phyloP scores from a whole-genome alignment of 352 stramenopile species.

The Hyaloperonospora brassicae region DNA sequence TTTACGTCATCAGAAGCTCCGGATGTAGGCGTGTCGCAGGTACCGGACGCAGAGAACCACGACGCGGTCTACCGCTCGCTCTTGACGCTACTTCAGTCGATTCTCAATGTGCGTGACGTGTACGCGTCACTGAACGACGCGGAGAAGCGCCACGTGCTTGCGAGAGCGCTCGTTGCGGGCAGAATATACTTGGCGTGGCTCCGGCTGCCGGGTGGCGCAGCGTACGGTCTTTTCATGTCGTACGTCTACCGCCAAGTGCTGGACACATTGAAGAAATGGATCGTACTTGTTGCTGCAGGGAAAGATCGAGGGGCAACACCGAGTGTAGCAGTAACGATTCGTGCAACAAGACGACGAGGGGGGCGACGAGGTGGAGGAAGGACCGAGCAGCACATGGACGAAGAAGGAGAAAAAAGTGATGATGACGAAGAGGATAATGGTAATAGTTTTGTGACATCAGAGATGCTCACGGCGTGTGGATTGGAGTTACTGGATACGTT shows the following conservation, averaged over 20 bases:
- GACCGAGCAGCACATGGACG: conserved; percentile 3
- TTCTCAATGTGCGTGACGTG: conserved; percentile 52
- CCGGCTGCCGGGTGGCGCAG: conserved; percentile 67
- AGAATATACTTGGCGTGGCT: conserved; percentile 79
- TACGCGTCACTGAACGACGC: conserved; percentile 33
- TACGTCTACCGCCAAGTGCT: conserved; percentile 80
- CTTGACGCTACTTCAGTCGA: conserved; percentile 47
- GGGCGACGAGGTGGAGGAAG: conserved; percentile 7
- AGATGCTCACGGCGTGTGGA: conserved; percentile 45
- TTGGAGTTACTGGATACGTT: conserved; percentile 56
- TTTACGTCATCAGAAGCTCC: conserved; percentile 47
- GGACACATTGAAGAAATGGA: conserved; percentile 75
- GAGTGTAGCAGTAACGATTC: not conserved
- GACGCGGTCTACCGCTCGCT: conserved; percentile 57
- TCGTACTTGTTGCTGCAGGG: conserved; percentile 28
- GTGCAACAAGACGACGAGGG: conserved; percentile 3
- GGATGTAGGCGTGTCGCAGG: conserved; percentile 26
- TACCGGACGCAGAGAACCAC: conserved; percentile 18
- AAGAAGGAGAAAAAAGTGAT: conserved; percentile 9
- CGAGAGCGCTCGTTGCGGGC: conserved; percentile 56
- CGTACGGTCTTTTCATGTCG: conserved; percentile 80
- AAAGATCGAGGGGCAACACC: not conserved
- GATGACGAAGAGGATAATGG: conserved; percentile 27
- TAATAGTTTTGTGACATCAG: conserved; percentile 13
- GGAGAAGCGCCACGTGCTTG: conserved; percentile 34